These are phyloP conservation scores for Lipomyces spencermartinsiae DNA, from an alignment of 805 yeast genomes.

Conservation along the genomic window DNA sequence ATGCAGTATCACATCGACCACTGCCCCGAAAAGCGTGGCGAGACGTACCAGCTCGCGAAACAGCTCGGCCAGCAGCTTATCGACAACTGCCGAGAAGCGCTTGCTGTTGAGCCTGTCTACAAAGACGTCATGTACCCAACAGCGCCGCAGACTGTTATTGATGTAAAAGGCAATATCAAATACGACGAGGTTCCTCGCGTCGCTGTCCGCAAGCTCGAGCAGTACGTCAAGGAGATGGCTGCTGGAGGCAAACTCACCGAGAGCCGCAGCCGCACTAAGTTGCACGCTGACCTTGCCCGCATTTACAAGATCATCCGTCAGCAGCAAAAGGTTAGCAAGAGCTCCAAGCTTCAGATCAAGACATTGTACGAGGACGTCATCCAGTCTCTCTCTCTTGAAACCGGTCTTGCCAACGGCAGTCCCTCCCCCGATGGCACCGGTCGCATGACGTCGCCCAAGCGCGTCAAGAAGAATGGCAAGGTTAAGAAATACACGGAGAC, in stretches of 20 bases:
- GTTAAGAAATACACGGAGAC: slow-evolving; percentile 58
- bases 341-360: slow-evolving; percentile 39
- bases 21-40: slow-evolving; percentile 85
- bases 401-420: slow-evolving; percentile 19
- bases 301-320: slow-evolving; percentile 83
- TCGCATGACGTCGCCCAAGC: slow-evolving; percentile 36
- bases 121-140: slow-evolving; percentile 94
- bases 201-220: slow-evolving; percentile 91
- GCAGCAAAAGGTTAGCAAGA: slow-evolving; percentile 70
- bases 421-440: slow-evolving; percentile 35
- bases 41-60: slow-evolving; percentile 89
- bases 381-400: slow-evolving; percentile 40
- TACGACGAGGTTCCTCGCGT: slow-evolving; percentile 88
- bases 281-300: slow-evolving; percentile 69
- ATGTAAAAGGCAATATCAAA: slow-evolving; percentile 82
- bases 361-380: slow-evolving; percentile 44
- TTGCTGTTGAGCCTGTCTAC: slow-evolving; percentile 83
- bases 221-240: slow-evolving; percentile 95
- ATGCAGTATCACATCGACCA: slow-evolving; percentile 94
- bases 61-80: slow-evolving; percentile 90
- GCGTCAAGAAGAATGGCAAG: slow-evolving; percentile 39
- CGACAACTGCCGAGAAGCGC: slow-evolving; percentile 91
- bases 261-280: slow-evolving; percentile 64
- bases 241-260: slow-evolving; percentile 85
- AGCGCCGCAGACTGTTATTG: slow-evolving; percentile 90